Base-by-base conservation (phyloP, 2,329 filamentous ascomycete genomes). In the Parastagonospora nodorum region DNA sequence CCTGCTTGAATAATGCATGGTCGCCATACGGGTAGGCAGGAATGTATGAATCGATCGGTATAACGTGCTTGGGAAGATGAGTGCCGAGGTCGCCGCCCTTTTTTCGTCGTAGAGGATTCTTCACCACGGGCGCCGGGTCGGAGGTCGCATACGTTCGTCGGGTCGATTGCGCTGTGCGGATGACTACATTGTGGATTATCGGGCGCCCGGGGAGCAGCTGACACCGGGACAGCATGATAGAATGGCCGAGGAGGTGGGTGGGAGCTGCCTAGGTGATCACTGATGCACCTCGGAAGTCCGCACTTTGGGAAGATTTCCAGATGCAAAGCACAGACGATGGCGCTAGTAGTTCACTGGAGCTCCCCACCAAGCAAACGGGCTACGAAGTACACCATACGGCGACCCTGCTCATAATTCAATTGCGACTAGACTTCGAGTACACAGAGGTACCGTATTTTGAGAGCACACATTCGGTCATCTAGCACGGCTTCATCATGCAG, bases 1-100 rank as follows among this genome's bases (percentile, higher is more conserved):
- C 86, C 75, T 94, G 90, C 77, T 93, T 92, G 82, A 89, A 94
- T 60, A 86, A 77, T 56, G 72, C 78, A 49, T 87, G 83, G 46
- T 83, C 82, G 42, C 89, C 89, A 75, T 89, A 87, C 1, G 90
- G 90, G 73, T 94, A 94, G 42, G 71, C 61, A 16, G 79, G 79
- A 8, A 72, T 72, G 14, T 61, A 53, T 27, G 63, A 57, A 38
- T 66, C 56, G 48, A 57, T 50, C 1, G 67, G 66, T 4, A 73
- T 68, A 37, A 73, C 50, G 49, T 69, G 58, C 52, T 69, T 69
- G 54, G 68, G 68, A 28, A 72, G 61, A 51, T 72, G 70, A 39
- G 63, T 66, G 57, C 69, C 69, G 42, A 71, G 62, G 55, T 73
- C 69, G 47, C 68, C 68, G 47, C 68, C 68, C 48, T 60, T 64